Evolutionary conservation across 2,329 filamentous ascomycete species (phyloP), one percentile per base, ranked within the genome.

Genomic region (Pseudocercospora pini-densiflorae): DNA sequence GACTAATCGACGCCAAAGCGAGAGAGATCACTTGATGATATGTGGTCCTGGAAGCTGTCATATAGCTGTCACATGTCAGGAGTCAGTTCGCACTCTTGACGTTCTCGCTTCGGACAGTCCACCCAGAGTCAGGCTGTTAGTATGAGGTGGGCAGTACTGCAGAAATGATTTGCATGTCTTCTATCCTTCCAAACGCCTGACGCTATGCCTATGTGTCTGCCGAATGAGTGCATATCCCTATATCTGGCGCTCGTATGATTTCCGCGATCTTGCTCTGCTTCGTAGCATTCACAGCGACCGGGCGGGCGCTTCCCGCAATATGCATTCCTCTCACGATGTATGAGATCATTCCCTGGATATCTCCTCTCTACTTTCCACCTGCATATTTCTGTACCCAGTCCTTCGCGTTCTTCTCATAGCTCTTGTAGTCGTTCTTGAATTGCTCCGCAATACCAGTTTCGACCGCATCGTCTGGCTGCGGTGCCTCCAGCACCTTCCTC

Each of bases 381-480:
- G 93, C 93, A 78, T 93, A 93, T 72, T 88, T 87, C 73, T 86
- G 84, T 54, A 92, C 90, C 84, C 92, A 93, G n/a, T 86, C 82
- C 79, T 85, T 87, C 7, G 90, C 94, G 59, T 87, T 89, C 84
- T 91, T 90, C 64, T 94, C 89, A 76, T 92, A 97, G 71, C 85
- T 86, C 59, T 82, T 80, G 51, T 86, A 83, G 74, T 94, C 87
- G 69, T 84, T 86, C 77, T 88, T 88, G 80, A 87, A 97, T 83
- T 96, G 90, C 68, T 97, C 92, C 23, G 93, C 94, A 77, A 97
- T 96, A 70, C 89, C 85, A 2, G 89, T 84, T 85, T 97, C 94
- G 71, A 97, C 90, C 29, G 94, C 92, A 80, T 97, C 94, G 74
- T 97, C 93, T 6, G 92, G 89, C 83, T 93, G 92, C 1, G 94